Percentiles rank a stretch among this genome's conserved stretches.
Evolutionary conservation across 768 basidiomycete species (phyloP).

Genomic region (Coprinopsis strossmayeri): DNA sequence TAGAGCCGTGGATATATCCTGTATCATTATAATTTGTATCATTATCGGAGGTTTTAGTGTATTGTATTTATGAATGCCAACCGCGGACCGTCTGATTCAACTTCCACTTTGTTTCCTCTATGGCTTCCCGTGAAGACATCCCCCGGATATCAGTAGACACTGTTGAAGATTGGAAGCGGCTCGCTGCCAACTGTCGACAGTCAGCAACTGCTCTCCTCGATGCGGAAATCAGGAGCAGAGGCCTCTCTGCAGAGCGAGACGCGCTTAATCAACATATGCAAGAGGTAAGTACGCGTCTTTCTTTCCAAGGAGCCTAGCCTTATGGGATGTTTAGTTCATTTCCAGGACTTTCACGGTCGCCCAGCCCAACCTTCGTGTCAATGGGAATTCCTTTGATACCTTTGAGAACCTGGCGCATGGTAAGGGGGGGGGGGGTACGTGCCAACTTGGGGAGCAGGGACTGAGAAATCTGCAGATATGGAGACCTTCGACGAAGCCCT

Average conservation of each 20-base stretch:
- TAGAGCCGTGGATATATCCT: too few species aligned
- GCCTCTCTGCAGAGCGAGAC: slow-evolving; percentile 36
- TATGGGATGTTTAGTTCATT: slow-evolving; percentile 43
- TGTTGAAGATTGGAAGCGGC: slow-evolving; percentile 58
- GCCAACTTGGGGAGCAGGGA: neutral
- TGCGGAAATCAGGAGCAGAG: slow-evolving; percentile 33
- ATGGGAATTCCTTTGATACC: slow-evolving; percentile 70
- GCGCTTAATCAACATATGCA: slow-evolving; percentile 43
- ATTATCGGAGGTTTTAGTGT: neutral
- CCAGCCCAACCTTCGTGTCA: slow-evolving; percentile 69
- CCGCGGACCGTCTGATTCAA: neutral
- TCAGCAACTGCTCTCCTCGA: slow-evolving; percentile 42
- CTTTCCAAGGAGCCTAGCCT: slow-evolving; percentile 2
- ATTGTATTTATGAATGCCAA: neutral
- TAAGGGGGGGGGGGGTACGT: slow-evolving; percentile 22
- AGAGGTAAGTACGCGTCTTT: slow-evolving; percentile 28
- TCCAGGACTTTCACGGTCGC: slow-evolving; percentile 57
- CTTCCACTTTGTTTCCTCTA: neutral
- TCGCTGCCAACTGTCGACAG: slow-evolving; percentile 46
- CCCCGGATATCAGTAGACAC: slow-evolving; percentile 57
- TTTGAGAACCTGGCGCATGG: slow-evolving; percentile 48
- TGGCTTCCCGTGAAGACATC: slow-evolving; percentile 33
- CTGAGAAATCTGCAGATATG: slow-evolving; percentile 35
- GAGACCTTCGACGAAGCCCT: slow-evolving; percentile 85
- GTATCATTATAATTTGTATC: neutral